These are phyloP conservation scores for Diutina pseudorugosa DNA, from an alignment of 1,139 yeast genomes.

Conservation along the genomic window DNA sequence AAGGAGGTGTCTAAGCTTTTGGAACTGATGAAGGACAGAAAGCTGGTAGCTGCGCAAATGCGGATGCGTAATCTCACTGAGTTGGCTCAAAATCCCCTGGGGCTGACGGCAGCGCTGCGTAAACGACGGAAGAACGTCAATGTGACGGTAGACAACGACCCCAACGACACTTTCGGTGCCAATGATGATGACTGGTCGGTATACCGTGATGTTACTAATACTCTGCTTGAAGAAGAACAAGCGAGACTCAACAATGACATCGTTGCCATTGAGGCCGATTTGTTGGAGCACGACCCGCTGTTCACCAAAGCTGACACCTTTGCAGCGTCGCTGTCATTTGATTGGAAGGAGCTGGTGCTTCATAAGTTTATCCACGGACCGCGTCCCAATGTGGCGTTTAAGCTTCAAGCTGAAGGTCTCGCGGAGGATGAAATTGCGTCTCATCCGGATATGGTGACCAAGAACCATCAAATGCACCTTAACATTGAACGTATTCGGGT, in stretches of 20 bases:
- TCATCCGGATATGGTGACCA: constrained; percentile 31
- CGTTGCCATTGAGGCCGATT: constrained; percentile 54
- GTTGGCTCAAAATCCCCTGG: constrained; percentile 58
- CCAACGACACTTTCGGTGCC: constrained; percentile 91
- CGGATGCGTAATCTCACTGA: constrained; percentile 89
- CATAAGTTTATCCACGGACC: constrained; percentile 90
- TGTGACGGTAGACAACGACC: constrained; percentile 69
- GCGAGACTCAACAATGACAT: constrained; percentile 59
- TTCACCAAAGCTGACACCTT: constrained; percentile 79
- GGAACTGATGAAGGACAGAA: constrained; percentile 76
- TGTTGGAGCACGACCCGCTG: constrained; percentile 71
- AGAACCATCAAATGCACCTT: constrained; percentile 71
- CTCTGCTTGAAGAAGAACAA: constrained; percentile 58
- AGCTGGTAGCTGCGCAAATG: constrained; percentile 83
- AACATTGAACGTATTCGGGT: constrained; percentile 86
- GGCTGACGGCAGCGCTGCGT: constrained; percentile 25
- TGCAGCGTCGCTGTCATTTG: constrained; percentile 59
- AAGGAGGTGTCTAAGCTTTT: constrained; percentile 61
- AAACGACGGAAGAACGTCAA: constrained; percentile 42
- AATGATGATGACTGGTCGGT: constrained; percentile 94
- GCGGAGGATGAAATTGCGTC: constrained; percentile 31
- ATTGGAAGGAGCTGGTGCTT: constrained; percentile 71
- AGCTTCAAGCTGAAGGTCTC: constrained; percentile 32
- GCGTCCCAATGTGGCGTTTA: constrained; percentile 38
- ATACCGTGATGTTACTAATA: constrained; percentile 72